A percentile compares a stretch with the other conserved stretches of the same genome.
These are phyloP conservation scores for Daldinia caldariorum DNA, from an alignment of 495 filamentous ascomycete genomes.

Conservation along the genomic window DNA sequence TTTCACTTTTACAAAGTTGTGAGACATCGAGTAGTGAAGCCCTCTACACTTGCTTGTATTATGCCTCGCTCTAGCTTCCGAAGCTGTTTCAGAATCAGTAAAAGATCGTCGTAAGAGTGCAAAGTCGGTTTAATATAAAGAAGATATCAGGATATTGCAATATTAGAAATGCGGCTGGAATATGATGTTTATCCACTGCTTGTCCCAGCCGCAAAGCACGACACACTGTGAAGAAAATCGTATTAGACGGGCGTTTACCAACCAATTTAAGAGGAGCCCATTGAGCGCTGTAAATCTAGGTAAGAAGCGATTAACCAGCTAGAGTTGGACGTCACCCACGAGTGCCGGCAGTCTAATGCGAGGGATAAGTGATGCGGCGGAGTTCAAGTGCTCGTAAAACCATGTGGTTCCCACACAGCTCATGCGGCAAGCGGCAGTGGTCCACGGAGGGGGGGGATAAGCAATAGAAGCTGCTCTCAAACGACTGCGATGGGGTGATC, in stretches of 20 bases:
- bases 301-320: slow-evolving; percentile 21
- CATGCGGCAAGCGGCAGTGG: slow-evolving; percentile 38
- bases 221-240: slow-evolving; percentile 22
- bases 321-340: slow-evolving; percentile 24
- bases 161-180: slow-evolving; percentile 12
- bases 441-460: slow-evolving; percentile 27
- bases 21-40: slow-evolving; percentile 40
- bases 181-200: slow-evolving; percentile 38
- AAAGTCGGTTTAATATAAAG: slow-evolving; percentile 12
- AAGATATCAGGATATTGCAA: not conserved
- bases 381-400: slow-evolving; percentile 35
- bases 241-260: slow-evolving; percentile 27
- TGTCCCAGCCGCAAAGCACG: slow-evolving; percentile 40
- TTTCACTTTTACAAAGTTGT: slow-evolving; percentile 41
- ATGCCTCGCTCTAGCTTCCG: slow-evolving; percentile 31
- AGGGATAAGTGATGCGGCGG: slow-evolving; percentile 33
- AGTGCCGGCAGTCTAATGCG: slow-evolving; percentile 37
- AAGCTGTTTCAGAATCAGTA: slow-evolving; percentile 38
- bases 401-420: slow-evolving; percentile 34
- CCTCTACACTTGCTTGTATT: slow-evolving; percentile 33
- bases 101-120: slow-evolving; percentile 12
- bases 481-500: slow-evolving; percentile 28
- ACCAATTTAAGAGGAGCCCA: slow-evolving; percentile 27
- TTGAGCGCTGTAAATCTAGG: slow-evolving; percentile 24
- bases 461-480: slow-evolving; percentile 27